These are phyloP conservation scores for Pythium brassicae DNA, from an alignment of 352 stramenopile genomes.

Conservation along the genomic window DNA sequence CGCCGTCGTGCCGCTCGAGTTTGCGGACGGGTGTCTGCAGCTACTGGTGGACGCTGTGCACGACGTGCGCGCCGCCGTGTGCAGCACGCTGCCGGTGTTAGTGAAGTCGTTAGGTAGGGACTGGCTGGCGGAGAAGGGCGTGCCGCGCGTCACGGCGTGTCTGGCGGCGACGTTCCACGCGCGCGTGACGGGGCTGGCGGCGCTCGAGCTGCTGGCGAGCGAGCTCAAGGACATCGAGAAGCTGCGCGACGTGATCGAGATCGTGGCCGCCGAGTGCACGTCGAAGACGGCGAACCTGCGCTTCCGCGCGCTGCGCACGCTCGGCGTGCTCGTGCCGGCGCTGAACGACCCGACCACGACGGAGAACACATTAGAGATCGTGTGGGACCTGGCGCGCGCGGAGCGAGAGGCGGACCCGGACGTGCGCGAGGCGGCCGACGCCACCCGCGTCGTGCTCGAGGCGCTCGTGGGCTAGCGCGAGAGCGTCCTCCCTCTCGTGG, in stretches of 20 bases:
- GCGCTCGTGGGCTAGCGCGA: constrained; percentile 6
- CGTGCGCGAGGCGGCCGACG: constrained; percentile 64
- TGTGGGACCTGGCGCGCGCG: constrained; percentile 48
- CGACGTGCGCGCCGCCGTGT: constrained; percentile 67
- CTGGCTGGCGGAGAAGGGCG: constrained; percentile 68
- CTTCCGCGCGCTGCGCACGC: constrained; percentile 72
- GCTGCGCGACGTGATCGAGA: constrained; percentile 58
- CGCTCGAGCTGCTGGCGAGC: constrained; percentile 56
- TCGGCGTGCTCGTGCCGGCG: constrained; percentile 54
- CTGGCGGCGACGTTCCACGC: constrained; percentile 74
- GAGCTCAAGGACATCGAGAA: constrained; percentile 69
- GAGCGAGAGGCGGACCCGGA: constrained; percentile 72
- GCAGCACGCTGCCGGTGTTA: constrained; percentile 56
- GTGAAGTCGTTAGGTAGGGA: constrained; percentile 69
- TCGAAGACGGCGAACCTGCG: constrained; percentile 78
- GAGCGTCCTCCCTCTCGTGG: constrained; percentile 3
- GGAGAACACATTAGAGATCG: constrained; percentile 71
- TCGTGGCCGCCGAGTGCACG: constrained; percentile 69
- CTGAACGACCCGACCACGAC: constrained; percentile 66
- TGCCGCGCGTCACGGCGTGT: constrained; percentile 54
- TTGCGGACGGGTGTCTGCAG: constrained; percentile 66
- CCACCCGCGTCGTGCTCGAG: constrained; percentile 53
- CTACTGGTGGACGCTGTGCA: constrained; percentile 64
- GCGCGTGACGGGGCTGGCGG: constrained; percentile 59
- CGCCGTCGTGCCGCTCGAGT: constrained; percentile 49